Base-by-base conservation (phyloP, 2,329 filamentous ascomycete genomes). In the Pestalotiopsis sp. region DNA sequence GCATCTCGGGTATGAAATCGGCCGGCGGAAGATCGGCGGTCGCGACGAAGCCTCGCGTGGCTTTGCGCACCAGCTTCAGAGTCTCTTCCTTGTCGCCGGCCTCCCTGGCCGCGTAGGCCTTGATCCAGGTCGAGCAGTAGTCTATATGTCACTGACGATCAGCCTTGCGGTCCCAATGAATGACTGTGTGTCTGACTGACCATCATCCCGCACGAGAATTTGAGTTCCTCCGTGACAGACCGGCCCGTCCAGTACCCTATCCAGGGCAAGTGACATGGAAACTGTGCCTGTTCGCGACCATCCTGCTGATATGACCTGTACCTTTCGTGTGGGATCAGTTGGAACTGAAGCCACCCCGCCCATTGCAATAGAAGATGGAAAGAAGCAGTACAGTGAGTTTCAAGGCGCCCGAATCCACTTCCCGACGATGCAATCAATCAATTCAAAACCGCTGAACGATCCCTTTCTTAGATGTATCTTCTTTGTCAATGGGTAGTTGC, bases 21-120 rank as follows among this genome's bases (percentile, higher is more conserved):
- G 73, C 75, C 2, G 76, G 74, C 1, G 82, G 81, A 4, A 77
- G 69, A 69, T 84, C 82, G 20, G 81, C 81, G 23, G 77, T 77
- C 11, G 79, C 81, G 2, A 78, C 79, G 68, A 79, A 84, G 9
- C 81, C 81, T 38, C 76, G 73, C 11, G 75, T 68, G 14, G 72
- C 65, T 57, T 73, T 64, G 58, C 74, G 73, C n/a, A 79, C 69
- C 9, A 74, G 70, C 2, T 69, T 57, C 20, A 62, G 41, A 14
- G 31, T 31, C 5, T 11, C 39, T 20, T 27, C 17, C 12, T 58
- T 49, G 27, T 67, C 41, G 58, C 58, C 57, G 41, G 58, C 59
- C 6, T 41, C 4, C 11, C 66, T n/a, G 13, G 66, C 59, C 2
- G 41, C 38, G 58, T 63, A 67, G 25, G 66, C 66, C 3, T n/a